These are phyloP conservation scores for Scytalidium lignicola DNA, from an alignment of 2,329 filamentous ascomycete species.

Conservation along the genomic window DNA sequence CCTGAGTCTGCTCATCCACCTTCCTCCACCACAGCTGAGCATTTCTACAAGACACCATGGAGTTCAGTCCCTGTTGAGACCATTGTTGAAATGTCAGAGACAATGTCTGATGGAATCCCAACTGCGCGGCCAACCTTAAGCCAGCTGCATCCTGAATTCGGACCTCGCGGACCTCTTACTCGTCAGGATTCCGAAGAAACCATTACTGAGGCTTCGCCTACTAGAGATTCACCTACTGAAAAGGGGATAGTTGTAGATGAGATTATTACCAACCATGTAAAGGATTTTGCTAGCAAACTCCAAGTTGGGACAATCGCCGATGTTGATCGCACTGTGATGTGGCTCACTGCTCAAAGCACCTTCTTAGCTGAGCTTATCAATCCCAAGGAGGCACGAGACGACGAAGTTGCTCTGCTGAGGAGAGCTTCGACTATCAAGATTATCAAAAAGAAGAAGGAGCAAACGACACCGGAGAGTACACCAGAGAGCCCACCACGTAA, in stretches of 20 bases:
- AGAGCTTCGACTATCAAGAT: conserved; percentile 22
- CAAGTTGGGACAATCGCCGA: conserved; percentile 66
- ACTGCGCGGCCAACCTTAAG: conserved; percentile 55
- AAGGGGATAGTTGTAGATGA: conserved; percentile 57
- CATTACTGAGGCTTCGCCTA: conserved; percentile 29
- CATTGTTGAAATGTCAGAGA: conserved; percentile 52
- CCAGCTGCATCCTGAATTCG: conserved; percentile 32
- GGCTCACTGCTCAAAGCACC: conserved; percentile 76
- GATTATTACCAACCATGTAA: conserved; percentile 66
- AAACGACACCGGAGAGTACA: conserved; percentile 29
- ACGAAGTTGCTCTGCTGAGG: conserved; percentile 26
- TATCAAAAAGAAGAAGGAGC: conserved; percentile 21
- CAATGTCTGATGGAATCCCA: conserved; percentile 55
- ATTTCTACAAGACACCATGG: conserved; percentile 87
- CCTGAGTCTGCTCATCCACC: conserved; percentile 56
- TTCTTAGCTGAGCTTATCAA: conserved; percentile 67
- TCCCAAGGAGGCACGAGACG: conserved; percentile 39
- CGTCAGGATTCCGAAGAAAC: conserved; percentile 32
- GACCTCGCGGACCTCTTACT: conserved; percentile 20
- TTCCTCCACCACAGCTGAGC: conserved; percentile 85
- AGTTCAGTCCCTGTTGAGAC: conserved; percentile 56
- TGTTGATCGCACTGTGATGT: conserved; percentile 77
- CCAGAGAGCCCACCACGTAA: conserved; percentile 52
- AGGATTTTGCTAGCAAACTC: conserved; percentile 70
- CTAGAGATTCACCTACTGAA: conserved; percentile 12